Evolutionary conservation across 306 rosid species (phyloP).

Genomic region (Psophocarpus tetragonolobus): DNA sequence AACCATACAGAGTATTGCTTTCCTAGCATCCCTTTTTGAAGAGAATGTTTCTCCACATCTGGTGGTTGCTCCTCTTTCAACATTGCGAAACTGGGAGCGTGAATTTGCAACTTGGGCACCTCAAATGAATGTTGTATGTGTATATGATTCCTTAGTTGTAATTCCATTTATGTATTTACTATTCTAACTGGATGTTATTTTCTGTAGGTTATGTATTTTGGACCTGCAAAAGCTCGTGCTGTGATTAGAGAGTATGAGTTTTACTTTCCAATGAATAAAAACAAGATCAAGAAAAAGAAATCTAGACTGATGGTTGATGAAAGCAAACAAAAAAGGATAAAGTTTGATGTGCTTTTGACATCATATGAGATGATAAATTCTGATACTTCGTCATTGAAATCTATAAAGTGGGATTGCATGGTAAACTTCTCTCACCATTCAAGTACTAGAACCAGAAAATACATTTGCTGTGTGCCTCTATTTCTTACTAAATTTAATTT

Average conservation of each 20-base stretch:
- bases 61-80: slow-evolving; percentile 98
- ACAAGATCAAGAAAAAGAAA: slow-evolving; percentile 81
- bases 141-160: slow-evolving; percentile 9
- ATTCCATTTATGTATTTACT: slow-evolving; percentile 29
- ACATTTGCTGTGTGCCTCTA: neutral
- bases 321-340: slow-evolving; percentile 90
- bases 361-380: slow-evolving; percentile 95
- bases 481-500: slow-evolving; percentile 8
- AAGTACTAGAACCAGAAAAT: neutral
- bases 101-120: slow-evolving; percentile 99
- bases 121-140: slow-evolving; percentile 94
- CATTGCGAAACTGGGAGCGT: slow-evolving; percentile 95
- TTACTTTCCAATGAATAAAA: slow-evolving; percentile 79
- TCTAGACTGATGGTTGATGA: slow-evolving; percentile 59
- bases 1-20: slow-evolving; percentile 98
- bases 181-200: slow-evolving; percentile 40
- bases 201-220: slow-evolving; percentile 91
- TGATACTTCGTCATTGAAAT: slow-evolving; percentile 68
- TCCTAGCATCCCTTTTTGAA: slow-evolving; percentile 81
- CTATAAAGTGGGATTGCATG: slow-evolving; percentile 93
- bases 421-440: slow-evolving; percentile 43
- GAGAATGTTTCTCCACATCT: slow-evolving; percentile 77
- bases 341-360: slow-evolving; percentile 93
- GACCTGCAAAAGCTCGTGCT: slow-evolving; percentile 81
- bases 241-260: slow-evolving; percentile 86